A percentile compares a stretch with the other conserved stretches of the same genome.
These are phyloP conservation scores for Thielaviopsis ethacetica DNA, from an alignment of 2,329 filamentous ascomycete genomes.

Conservation along the genomic window DNA sequence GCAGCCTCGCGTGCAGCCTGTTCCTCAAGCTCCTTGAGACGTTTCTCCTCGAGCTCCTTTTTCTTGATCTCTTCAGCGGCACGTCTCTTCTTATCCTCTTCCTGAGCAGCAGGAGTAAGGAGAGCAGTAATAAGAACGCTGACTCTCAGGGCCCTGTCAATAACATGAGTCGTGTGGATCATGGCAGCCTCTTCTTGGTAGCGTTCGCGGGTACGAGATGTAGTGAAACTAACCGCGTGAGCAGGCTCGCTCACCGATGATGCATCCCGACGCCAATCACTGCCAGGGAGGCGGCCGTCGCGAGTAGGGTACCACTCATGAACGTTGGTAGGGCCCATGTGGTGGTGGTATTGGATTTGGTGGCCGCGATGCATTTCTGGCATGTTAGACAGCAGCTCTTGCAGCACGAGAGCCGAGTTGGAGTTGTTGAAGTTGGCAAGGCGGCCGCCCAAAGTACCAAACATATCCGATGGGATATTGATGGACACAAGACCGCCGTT, in stretches of 20 bases:
- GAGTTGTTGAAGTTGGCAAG: conserved; percentile 20
- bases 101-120: conserved; percentile 70
- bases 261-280: conserved; percentile 31
- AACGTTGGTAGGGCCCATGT: conserved; percentile 33
- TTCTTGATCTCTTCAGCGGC: not conserved
- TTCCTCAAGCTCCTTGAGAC: conserved; percentile 29
- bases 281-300: conserved; percentile 24
- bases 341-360: conserved; percentile 45
- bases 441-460: conserved; percentile 18
- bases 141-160: conserved; percentile 48
- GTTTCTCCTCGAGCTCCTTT: conserved; percentile 33
- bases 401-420: conserved; percentile 37
- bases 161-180: conserved; percentile 46
- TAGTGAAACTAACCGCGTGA: conserved; percentile 60
- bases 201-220: conserved; percentile 54
- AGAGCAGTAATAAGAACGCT: conserved; percentile 54
- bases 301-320: conserved; percentile 32
- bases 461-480: conserved; percentile 29
- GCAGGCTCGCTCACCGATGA: conserved; percentile 39
- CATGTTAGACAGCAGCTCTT: conserved; percentile 38
- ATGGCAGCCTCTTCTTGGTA: conserved; percentile 86
- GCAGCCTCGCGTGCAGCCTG: conserved; percentile 49
- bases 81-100: conserved; percentile 49
- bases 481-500: conserved; percentile 26
- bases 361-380: conserved; percentile 29